Conservation (phyloP, 164 flowering plant species). For the Akebia trifoliata region DNA sequence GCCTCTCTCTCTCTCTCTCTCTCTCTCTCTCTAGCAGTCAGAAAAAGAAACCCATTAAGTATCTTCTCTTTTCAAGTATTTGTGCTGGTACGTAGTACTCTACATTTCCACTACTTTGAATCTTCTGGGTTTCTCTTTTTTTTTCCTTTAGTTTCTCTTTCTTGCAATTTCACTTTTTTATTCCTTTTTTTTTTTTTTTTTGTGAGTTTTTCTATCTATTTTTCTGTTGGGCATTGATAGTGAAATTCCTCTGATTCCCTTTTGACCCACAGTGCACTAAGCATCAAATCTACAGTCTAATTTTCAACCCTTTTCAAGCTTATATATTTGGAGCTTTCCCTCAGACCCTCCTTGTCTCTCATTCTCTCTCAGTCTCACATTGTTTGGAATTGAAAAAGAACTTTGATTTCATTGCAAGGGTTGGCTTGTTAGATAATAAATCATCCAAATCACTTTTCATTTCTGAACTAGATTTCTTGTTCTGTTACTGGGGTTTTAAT, state of each 20-base stretch:
- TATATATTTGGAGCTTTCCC: constrained; percentile 31
- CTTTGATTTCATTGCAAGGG: neutral
- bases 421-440: constrained; percentile 6
- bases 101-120: constrained; percentile 13
- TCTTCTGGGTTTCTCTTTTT: neutral
- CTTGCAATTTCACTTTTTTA: constrained; percentile 5
- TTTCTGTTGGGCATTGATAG: constrained; percentile 20
- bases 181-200: constrained; percentile 1
- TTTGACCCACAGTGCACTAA: constrained; percentile 28
- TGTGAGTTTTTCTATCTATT: too few species aligned
- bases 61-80: too few species aligned
- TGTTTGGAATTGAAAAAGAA: constrained; percentile 2
- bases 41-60: too few species aligned
- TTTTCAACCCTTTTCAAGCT: constrained; percentile 23
- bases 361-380: constrained; percentile 15
- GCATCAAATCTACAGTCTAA: constrained; percentile 30
- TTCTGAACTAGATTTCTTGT: constrained; percentile 8
- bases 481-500: neutral
- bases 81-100: constrained; percentile 8
- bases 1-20: constrained; percentile 11
- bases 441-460: constrained; percentile 2
- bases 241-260: constrained; percentile 22
- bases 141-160: too few species aligned
- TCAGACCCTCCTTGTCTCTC: constrained; percentile 4
- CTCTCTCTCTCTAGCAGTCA: too few species aligned